A percentile compares a stretch with the other conserved stretches of the same genome.
Conservation (phyloP, 495 filamentous ascomycete genomes). For the Tuber microsphaerosporum region DNA sequence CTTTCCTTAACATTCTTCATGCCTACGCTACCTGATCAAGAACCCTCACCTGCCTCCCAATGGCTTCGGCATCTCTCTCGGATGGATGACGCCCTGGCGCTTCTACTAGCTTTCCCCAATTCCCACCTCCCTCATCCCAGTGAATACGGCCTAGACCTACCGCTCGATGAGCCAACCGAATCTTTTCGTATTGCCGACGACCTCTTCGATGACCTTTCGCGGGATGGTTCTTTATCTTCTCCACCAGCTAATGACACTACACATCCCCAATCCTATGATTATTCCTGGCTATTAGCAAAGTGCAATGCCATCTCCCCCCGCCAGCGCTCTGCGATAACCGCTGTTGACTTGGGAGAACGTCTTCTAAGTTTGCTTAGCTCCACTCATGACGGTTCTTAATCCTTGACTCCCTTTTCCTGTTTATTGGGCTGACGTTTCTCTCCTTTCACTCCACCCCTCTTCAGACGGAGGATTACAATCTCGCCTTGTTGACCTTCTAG, state of each 20-base stretch:
- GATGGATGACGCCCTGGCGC: constrained; percentile 67
- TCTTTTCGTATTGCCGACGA: constrained; percentile 24
- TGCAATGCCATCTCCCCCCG: constrained; percentile 42
- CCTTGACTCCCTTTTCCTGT: constrained; percentile 56
- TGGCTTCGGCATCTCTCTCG: constrained; percentile 65
- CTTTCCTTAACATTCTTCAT: not conserved
- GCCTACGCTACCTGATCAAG: not conserved
- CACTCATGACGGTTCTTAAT: constrained; percentile 57
- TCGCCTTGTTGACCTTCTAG: constrained; percentile 79
- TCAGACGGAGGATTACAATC: constrained; percentile 81
- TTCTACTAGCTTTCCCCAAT: constrained; percentile 50
- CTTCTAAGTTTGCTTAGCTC: constrained; percentile 55
- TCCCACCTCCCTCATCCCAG: constrained; percentile 45
- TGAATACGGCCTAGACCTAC: constrained; percentile 53
- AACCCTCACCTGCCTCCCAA: constrained; percentile 8
- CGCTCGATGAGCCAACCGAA: constrained; percentile 27
- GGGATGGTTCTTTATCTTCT: constrained; percentile 15
- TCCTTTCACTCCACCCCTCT: constrained; percentile 28
- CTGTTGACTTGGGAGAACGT: constrained; percentile 26
- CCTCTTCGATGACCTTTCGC: constrained; percentile 28
- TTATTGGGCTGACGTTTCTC: constrained; percentile 55
- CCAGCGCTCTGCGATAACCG: constrained; percentile 7
- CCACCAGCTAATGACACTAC: constrained; percentile 53
- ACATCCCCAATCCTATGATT: constrained; percentile 56
- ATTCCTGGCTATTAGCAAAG: constrained; percentile 58